Evolutionary conservation across 495 filamentous ascomycete genomes (phyloP), one percentile per base, ranked within the genome.

Genomic region (Bryoglossum gracile): DNA sequence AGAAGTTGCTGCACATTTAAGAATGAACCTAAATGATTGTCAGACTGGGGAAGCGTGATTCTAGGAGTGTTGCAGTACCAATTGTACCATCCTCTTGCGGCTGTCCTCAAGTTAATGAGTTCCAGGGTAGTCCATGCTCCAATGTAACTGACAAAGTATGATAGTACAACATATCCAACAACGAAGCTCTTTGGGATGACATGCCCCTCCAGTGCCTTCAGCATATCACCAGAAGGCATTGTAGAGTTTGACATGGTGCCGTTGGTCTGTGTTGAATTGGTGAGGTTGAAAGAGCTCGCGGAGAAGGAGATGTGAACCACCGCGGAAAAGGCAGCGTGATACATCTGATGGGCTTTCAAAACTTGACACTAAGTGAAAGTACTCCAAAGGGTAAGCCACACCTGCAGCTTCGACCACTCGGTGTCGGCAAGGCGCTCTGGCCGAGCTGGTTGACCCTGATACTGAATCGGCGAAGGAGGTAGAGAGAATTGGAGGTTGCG

Each of bases 121-220:
- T 95, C 88, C 38, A 95, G 65, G 2, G 89, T 86, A 0, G 86
- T 87, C 30, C 77, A 71, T 43, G 85, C 80, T 42, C 89, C 89
- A 57, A 87, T 72, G 24, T 81, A 71, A 58, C 87, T 91, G 56
- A 94, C 77, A 41, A 88, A 60, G 62, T 84, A 94, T 10, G 88
- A 90, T 8, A 86, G 70, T 14, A 84, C 69, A 24, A 95, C 74
- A 51, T 82, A 82, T 8, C 78, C 77, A 0, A 76, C 61, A 23
- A 75, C 62, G 58, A 87, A 86, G 13, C 64, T 71, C 50, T 74
- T 71, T 2, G 69, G 67, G 8, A 82, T 62, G 5, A 72, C 51
- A 11, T 73, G 36, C 0, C 49, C 54, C 30, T 51, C 24, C 43
- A 53, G 11, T 5, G 16, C 13, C 16, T 23, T 18, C n/a, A 18